A percentile compares a stretch with the other conserved stretches of the same genome.
These are phyloP conservation scores for Amanita polypyramis DNA, from an alignment of 768 basidiomycete species.

Conservation along the genomic window DNA sequence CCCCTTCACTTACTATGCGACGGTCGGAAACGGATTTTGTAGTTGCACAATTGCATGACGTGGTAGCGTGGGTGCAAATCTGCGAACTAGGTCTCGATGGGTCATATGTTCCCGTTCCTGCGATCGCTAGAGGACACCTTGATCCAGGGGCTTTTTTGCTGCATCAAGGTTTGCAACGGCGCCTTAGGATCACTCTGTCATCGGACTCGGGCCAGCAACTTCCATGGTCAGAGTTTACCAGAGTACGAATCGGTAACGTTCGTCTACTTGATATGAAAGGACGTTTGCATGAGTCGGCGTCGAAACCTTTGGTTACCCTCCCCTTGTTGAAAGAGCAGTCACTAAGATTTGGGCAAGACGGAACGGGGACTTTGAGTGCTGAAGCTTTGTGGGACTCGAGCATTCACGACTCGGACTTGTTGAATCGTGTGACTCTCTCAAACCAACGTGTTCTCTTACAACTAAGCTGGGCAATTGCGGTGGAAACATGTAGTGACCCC, in stretches of 20 bases:
- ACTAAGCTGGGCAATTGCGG: conserved; percentile 64
- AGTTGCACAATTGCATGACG: conserved; percentile 78
- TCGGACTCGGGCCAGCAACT: conserved; percentile 87
- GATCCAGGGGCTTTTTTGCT: conserved; percentile 83
- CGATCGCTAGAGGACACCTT: conserved; percentile 60
- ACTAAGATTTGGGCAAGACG: conserved; percentile 75
- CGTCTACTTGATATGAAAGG: conserved; percentile 81
- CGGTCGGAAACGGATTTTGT: conserved; percentile 91
- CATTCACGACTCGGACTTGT: conserved; percentile 71
- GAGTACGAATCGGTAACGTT: conserved; percentile 72
- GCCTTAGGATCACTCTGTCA: conserved; percentile 62
- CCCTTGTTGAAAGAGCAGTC: conserved; percentile 64
- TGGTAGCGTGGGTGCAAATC: conserved; percentile 81
- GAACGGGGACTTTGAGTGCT: conserved; percentile 60
- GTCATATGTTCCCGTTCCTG: conserved; percentile 73
- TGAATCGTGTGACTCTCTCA: conserved; percentile 76
- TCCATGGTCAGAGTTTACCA: conserved; percentile 75
- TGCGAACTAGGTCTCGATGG: conserved; percentile 83
- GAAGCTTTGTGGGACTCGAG: conserved; percentile 91
- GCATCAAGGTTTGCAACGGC: conserved; percentile 89
- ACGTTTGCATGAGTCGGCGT: conserved; percentile 66
- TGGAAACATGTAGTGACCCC: conserved; percentile 79
- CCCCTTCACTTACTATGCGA: conserved; percentile 63
- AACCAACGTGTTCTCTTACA: conserved; percentile 76
- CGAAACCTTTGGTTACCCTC: conserved; percentile 60